phyloP scores from a whole-genome alignment of 345 rosid species.

The Microthlaspi erraticum region DNA sequence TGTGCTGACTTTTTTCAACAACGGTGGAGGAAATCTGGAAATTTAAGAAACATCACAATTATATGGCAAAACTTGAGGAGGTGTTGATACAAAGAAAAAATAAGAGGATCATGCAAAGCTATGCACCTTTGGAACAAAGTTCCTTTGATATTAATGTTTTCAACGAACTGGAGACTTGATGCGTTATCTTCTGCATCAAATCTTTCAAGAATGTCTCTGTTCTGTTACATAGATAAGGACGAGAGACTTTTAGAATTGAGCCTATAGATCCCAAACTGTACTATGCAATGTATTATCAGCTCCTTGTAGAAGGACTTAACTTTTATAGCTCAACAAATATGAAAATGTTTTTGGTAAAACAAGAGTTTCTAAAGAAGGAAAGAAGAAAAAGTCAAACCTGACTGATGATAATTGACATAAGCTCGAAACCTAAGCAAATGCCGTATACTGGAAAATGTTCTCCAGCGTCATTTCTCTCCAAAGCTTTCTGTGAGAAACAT shows the following conservation, averaged over 20 bases:
- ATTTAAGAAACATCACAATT: neutral
- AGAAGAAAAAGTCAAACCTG: constrained; percentile 52
- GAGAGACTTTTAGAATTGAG: constrained; percentile 10
- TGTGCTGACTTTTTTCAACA: constrained; percentile 67
- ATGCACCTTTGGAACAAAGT: constrained; percentile 85
- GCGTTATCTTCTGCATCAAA: constrained; percentile 73
- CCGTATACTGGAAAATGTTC: constrained; percentile 85
- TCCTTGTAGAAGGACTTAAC: neutral
- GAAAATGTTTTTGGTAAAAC: neutral
- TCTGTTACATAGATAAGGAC: constrained; percentile 52
- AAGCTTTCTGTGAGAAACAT: constrained; percentile 59
- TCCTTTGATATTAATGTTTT: constrained; percentile 62
- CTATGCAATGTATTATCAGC: neutral
- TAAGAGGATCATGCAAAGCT: neutral
- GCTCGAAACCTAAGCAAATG: constrained; percentile 83
- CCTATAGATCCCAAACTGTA: neutral
- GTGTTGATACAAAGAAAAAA: neutral
- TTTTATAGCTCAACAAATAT: neutral
- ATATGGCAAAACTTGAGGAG: neutral
- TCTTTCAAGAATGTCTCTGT: constrained; percentile 75
- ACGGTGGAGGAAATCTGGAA: constrained; percentile 68
- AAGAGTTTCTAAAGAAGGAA: constrained; percentile 1
- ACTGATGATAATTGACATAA: constrained; percentile 79
- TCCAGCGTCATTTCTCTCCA: constrained; percentile 78
- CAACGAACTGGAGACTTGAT: constrained; percentile 77